A percentile compares a stretch with the other conserved stretches of the same genome.
These are phyloP conservation scores for Pichia eremophila DNA, from an alignment of 805 yeast species.

Conservation along the genomic window DNA sequence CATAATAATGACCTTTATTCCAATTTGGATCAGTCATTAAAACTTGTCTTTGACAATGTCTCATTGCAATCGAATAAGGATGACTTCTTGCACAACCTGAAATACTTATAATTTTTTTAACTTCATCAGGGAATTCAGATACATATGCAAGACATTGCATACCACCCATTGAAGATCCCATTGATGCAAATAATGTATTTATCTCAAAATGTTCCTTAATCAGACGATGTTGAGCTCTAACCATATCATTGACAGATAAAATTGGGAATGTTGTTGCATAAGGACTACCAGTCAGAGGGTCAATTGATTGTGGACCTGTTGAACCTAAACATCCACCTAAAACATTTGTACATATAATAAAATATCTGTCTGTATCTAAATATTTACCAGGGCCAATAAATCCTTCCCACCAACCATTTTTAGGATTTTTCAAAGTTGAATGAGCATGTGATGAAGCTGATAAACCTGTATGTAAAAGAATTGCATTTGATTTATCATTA, in stretches of 20 bases:
- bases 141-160: constrained; percentile 91
- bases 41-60: constrained; percentile 88
- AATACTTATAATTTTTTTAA: constrained; percentile 65
- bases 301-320: constrained; percentile 80
- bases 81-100: constrained; percentile 92
- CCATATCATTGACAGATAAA: constrained; percentile 81
- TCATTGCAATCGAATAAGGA: constrained; percentile 87
- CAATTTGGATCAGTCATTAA: constrained; percentile 92
- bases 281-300: constrained; percentile 55
- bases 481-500: constrained; percentile 54
- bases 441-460: constrained; percentile 93
- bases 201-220: constrained; percentile 56
- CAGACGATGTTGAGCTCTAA: constrained; percentile 72
- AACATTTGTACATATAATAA: constrained; percentile 83
- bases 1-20: constrained; percentile 80
- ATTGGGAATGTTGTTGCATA: constrained; percentile 89
- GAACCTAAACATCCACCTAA: constrained; percentile 94
- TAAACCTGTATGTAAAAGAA: constrained; percentile 80
- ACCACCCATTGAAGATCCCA: constrained; percentile 98
- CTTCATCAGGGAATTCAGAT: constrained; percentile 70
- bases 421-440: constrained; percentile 59
- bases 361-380: constrained; percentile 72
- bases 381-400: constrained; percentile 80
- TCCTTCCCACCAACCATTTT: constrained; percentile 93
- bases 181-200: constrained; percentile 58